Conservation (phyloP, 2,329 filamentous ascomycete genomes). For the Gremmenia infestans region DNA sequence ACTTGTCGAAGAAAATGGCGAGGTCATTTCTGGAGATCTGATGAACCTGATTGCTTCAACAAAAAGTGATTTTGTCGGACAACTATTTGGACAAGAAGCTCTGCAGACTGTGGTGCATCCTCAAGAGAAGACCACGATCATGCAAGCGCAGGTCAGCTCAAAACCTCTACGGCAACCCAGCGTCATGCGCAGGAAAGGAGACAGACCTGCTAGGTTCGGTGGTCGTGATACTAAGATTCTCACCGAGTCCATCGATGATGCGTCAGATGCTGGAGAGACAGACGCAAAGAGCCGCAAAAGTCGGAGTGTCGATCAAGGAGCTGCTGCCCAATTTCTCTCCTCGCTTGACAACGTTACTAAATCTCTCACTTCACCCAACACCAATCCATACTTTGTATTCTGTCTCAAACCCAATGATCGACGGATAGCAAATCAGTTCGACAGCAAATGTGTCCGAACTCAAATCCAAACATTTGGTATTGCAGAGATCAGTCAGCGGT, state of each 20-base stretch:
- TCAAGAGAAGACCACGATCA: constrained; percentile 81
- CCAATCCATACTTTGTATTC: constrained; percentile 94
- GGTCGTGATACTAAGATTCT: constrained; percentile 32
- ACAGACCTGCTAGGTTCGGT: constrained; percentile 24
- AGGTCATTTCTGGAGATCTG: constrained; percentile 90
- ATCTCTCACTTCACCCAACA: constrained; percentile 73
- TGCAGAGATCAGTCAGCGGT: constrained; percentile 89
- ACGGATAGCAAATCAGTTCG: constrained; percentile 96
- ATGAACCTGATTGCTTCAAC: constrained; percentile 89
- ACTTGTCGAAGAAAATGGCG: constrained; percentile 90
- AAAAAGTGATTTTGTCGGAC: constrained; percentile 81
- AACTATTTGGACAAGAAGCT: constrained; percentile 93
- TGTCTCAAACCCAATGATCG: constrained; percentile 96
- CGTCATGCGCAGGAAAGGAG: constrained; percentile 74
- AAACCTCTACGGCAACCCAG: constrained; percentile 91
- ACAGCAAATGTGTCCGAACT: constrained; percentile 94
- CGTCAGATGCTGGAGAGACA: constrained; percentile 43
- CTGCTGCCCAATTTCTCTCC: constrained; percentile 85
- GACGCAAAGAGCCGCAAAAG: constrained; percentile 34
- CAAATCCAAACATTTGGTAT: constrained; percentile 96
- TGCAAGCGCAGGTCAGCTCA: constrained; percentile 94
- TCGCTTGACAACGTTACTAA: constrained; percentile 88
- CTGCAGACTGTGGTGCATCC: constrained; percentile 91
- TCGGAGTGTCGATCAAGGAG: constrained; percentile 66
- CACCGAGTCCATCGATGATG: constrained; percentile 35